Evolutionary conservation across 208 protist species (phyloP).

Genomic region (Crithidia mellificae): DNA sequence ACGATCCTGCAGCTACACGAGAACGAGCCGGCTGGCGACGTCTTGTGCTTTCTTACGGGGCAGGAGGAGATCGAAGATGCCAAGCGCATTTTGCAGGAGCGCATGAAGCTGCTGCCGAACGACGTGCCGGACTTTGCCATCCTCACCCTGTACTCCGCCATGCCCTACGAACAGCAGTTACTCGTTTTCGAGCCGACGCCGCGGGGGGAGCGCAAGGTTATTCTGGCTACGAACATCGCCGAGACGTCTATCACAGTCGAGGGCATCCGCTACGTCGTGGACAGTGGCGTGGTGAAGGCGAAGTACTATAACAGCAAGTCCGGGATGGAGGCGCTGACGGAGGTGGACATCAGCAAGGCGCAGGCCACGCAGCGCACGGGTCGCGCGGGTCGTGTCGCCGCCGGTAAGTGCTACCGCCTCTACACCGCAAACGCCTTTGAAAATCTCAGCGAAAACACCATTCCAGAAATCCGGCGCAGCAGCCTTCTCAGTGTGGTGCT

Average conservation of each 20-base stretch:
- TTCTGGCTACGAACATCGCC: conserved; percentile 99
- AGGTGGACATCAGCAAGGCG: conserved; percentile 93
- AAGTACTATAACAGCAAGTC: conserved; percentile 97
- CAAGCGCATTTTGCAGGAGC: conserved; percentile 79
- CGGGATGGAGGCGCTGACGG: conserved; percentile 96
- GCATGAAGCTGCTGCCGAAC: conserved; percentile 74
- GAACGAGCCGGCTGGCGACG: conserved; percentile 96
- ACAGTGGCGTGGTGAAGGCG: conserved; percentile 97
- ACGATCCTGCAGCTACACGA: conserved; percentile 98
- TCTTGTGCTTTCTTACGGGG: conserved; percentile 99
- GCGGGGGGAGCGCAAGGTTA: conserved; percentile 89
- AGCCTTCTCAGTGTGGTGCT: conserved; percentile 98
- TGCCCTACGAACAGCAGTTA: conserved; percentile 97
- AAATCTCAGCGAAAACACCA: conserved; percentile 93
- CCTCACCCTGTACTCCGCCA: conserved; percentile 92
- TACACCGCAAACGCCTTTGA: conserved; percentile 97
- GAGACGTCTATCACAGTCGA: conserved; percentile 99
- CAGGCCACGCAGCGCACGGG: conserved; percentile 97
- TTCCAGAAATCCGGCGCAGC: conserved; percentile 98
- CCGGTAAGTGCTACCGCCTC: conserved; percentile 98
- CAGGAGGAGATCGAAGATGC: conserved; percentile 92
- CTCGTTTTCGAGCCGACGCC: conserved; percentile 95
- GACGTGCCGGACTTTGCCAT: conserved; percentile 70
- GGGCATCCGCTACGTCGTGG: conserved; percentile 98
- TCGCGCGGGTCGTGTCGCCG: conserved; percentile 94